Evolutionary conservation across 2,329 filamentous ascomycete genomes (phyloP).

Genomic region (Hypoxylon sp.): DNA sequence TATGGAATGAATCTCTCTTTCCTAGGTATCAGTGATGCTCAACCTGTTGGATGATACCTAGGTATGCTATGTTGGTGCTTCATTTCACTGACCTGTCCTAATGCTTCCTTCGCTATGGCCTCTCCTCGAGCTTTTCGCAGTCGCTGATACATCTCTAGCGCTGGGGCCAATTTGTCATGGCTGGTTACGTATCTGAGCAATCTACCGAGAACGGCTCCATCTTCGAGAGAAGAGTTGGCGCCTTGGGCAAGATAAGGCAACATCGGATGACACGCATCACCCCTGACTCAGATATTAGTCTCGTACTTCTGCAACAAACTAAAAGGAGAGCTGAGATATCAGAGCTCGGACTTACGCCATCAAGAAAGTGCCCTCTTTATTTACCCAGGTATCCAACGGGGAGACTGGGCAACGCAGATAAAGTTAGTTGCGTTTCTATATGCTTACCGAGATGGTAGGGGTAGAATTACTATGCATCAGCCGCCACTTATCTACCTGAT

Average conservation of each 20-base stretch:
- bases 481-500: slow-evolving; percentile 43
- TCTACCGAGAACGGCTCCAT: slow-evolving; percentile 41
- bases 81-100: slow-evolving; percentile 33
- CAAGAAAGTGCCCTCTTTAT: slow-evolving; percentile 32
- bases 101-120: slow-evolving; percentile 38
- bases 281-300: slow-evolving; percentile 16
- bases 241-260: slow-evolving; percentile 43
- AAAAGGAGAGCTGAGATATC: neutral
- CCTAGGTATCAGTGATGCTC: slow-evolving; percentile 1
- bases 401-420: slow-evolving; percentile 20
- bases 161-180: slow-evolving; percentile 27
- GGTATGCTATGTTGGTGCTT: no score
- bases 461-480: slow-evolving; percentile 41
- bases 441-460: neutral
- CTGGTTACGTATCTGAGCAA: slow-evolving; percentile 39
- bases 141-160: slow-evolving; percentile 38
- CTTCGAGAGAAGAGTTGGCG: slow-evolving; percentile 43
- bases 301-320: neutral
- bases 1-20: slow-evolving; percentile 39
- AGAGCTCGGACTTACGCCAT: slow-evolving; percentile 28
- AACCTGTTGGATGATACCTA: no score
- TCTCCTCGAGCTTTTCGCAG: slow-evolving; percentile 40
- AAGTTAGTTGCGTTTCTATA: slow-evolving; percentile 15
- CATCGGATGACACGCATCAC: slow-evolving; percentile 44
- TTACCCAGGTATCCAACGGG: slow-evolving; percentile 32